Conservation (phyloP, 2,329 filamentous ascomycete genomes). For the Incumbomyces delicatus region DNA sequence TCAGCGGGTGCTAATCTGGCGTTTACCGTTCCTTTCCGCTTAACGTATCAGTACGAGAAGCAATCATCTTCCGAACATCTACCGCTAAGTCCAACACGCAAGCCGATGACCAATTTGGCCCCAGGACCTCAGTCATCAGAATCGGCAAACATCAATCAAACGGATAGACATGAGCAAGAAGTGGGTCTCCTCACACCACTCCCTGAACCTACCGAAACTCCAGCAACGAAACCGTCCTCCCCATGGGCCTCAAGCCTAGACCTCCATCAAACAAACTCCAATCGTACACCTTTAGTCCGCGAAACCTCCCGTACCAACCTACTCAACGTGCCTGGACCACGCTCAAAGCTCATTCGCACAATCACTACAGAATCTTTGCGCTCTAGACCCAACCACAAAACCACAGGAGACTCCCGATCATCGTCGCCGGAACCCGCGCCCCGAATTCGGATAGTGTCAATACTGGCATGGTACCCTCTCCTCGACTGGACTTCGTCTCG, state of each 20-base stretch:
- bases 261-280: conserved; percentile 1
- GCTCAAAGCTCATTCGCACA: conserved; percentile 1
- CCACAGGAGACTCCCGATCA: conserved; percentile 6
- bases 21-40: conserved; percentile 50
- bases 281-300: background rate
- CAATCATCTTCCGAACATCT: conserved; percentile 2
- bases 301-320: conserved; percentile 3
- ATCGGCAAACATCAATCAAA: background rate
- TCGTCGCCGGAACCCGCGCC: conserved; percentile 22
- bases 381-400: conserved; percentile 10
- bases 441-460: conserved; percentile 43
- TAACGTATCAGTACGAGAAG: conserved; percentile 33
- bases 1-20: conserved; percentile 54
- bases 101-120: background rate
- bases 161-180: background rate
- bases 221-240: background rate
- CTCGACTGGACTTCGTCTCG: conserved; percentile 54
- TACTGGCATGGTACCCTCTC: conserved; percentile 54
- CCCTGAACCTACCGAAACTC: background rate
- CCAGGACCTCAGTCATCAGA: background rate
- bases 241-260: background rate
- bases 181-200: background rate
- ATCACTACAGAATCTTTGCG: background rate
- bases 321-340: conserved; percentile 3
- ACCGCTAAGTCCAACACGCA: background rate